Evolutionary conservation across 2,329 filamentous ascomycete genomes (phyloP), one percentile per base, ranked within the genome.

Genomic region (Xylaria sp.): DNA sequence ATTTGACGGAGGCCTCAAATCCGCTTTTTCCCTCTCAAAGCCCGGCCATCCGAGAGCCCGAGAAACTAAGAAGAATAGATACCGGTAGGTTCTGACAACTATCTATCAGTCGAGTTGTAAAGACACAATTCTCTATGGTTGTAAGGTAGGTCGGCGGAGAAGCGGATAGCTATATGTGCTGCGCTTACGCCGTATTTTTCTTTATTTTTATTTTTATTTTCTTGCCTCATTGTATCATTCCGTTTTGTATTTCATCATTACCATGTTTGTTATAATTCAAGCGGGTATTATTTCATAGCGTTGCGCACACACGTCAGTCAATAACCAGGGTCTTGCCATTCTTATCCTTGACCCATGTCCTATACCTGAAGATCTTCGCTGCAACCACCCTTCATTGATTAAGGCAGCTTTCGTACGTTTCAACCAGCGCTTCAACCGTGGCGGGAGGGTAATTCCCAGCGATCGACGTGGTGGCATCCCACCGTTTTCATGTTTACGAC

Each of bases 341-440:
- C 63, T 31, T 48, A 28, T n/a, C 56, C 63, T 56, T 39, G 70
- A 18, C 20, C 64, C 54, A 46, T 58, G 62, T 55, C 69, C 65
- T 67, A 73, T 76, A 65, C 76, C 74, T 77, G 73, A 76, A 76
- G 74, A 77, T 78, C 76, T 73, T 74, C 70, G 59, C 73, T 77
- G 73, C 71, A 74, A 72, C 67, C 71, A 68, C 41, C 66, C 68
- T 66, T 66, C 63, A 59, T 61, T 70, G 65, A 31, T 58, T 69
- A 50, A 63, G 57, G 46, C 54, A 59, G 51, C 56, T 37, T 62
- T 54, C 52, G 56, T 59, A 31, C 44, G 50, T 65, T 60, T 60
- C 61, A 67, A 52, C 59, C 61, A 58, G 44, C 63, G 56, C 54
- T 48, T 66, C 56, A 70, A 66, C 59, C 66, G 63, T 63, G 37